Conservation (phyloP, 169 alveolate species). For the Cryptosporidium ubiquitum region DNA sequence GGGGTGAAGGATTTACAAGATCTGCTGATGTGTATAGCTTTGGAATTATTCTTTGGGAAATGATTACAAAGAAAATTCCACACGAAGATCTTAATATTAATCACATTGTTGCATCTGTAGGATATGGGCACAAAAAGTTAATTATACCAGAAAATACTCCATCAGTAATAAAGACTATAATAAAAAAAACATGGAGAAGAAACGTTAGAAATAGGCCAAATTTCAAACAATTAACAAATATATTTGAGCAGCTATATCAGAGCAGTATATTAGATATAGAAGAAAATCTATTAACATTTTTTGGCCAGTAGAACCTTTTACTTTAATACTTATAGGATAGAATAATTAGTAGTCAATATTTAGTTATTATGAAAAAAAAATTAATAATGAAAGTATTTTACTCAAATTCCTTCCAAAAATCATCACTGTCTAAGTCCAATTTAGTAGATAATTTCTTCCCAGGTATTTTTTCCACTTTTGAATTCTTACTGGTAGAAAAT, state of each 20-base stretch:
- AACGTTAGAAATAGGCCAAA: constrained; percentile 52
- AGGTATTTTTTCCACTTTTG: constrained; percentile 17
- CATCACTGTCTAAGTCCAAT: constrained; percentile 59
- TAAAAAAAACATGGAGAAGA: constrained; percentile 51
- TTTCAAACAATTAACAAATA: constrained; percentile 39
- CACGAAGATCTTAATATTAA: constrained; percentile 78
- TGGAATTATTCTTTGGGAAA: constrained; percentile 87
- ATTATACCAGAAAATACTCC: constrained; percentile 47
- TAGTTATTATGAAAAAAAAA: not conserved
- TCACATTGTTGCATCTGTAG: constrained; percentile 79
- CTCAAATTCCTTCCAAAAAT: constrained; percentile 73
- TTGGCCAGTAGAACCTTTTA: constrained; percentile 48
- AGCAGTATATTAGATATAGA: constrained; percentile 68
- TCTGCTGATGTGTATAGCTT: constrained; percentile 86
- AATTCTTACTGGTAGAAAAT: not conserved
- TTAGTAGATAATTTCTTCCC: constrained; percentile 39
- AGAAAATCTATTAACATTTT: constrained; percentile 53
- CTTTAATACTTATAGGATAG: not conserved
- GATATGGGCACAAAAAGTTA: constrained; percentile 73
- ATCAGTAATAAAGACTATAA: not conserved
- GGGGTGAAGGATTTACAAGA: constrained; percentile 84
- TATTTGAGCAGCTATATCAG: constrained; percentile 48
- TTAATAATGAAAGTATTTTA: not conserved
- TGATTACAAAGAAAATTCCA: constrained; percentile 84
- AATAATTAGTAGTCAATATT: not conserved